Percentiles rank a stretch among this genome's conserved stretches.
Evolutionary conservation across 805 yeast species (phyloP).

Genomic region (Ogataea sp.): DNA sequence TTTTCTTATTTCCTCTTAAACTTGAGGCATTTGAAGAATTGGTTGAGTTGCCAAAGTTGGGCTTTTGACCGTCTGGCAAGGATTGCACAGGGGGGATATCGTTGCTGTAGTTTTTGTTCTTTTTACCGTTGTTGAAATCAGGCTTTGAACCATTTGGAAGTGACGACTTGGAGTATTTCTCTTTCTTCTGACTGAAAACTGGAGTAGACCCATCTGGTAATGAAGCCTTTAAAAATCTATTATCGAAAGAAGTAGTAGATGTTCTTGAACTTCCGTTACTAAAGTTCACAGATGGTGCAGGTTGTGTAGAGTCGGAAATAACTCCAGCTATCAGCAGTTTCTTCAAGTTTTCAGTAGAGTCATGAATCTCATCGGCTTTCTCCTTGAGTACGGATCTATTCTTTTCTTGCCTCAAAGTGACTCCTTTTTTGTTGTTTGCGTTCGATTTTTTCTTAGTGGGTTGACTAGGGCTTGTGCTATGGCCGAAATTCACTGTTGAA

Average conservation of each 20-base stretch:
- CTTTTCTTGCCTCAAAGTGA: slow-evolving; percentile 4
- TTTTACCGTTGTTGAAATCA: background rate
- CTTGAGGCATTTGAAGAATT: slow-evolving; percentile 1
- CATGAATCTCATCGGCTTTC: slow-evolving; percentile 12
- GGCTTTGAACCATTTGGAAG: background rate
- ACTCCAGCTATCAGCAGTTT: slow-evolving; percentile 7
- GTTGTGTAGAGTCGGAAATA: background rate
- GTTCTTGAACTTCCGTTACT: no score
- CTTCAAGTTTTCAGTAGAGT: slow-evolving; percentile 15
- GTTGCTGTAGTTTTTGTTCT: background rate
- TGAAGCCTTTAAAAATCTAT: background rate
- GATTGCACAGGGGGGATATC: slow-evolving; percentile 8
- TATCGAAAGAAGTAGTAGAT: background rate
- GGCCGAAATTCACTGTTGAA: slow-evolving; percentile 18
- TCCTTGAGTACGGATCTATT: slow-evolving; percentile 1
- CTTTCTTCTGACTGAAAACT: slow-evolving; percentile 1
- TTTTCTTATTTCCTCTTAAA: slow-evolving; percentile 3
- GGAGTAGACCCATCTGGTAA: background rate
- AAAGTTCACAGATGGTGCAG: no score
- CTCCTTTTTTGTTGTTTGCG: slow-evolving; percentile 3
- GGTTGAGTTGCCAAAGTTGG: slow-evolving; percentile 8
- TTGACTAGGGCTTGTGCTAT: no score
- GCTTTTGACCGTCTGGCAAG: slow-evolving; percentile 14
- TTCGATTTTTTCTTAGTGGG: no score
- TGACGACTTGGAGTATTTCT: background rate